Conservation (phyloP, 2,329 filamentous ascomycete genomes). For the Fusarium acutatum region DNA sequence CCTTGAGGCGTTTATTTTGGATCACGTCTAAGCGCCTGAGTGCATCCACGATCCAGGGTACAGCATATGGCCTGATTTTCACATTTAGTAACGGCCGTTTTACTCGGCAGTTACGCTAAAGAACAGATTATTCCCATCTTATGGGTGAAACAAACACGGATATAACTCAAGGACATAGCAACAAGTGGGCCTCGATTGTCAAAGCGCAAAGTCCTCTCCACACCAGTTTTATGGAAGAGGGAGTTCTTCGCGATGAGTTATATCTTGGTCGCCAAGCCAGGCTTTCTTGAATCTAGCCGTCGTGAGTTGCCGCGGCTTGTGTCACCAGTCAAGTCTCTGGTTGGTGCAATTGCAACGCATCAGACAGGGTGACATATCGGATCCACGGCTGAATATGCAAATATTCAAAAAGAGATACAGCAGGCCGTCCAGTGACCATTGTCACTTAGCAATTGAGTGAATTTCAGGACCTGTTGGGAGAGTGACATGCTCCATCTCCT, state of each 20-base stretch:
- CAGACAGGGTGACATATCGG: neutral
- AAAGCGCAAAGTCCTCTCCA: constrained; percentile 16
- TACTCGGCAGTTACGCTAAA: constrained; percentile 1
- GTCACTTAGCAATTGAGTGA: neutral
- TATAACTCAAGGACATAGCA: neutral
- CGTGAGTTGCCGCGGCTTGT: constrained; percentile 8
- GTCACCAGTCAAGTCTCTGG: neutral
- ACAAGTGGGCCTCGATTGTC: constrained; percentile 5
- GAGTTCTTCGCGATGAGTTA: neutral
- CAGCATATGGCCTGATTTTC: constrained; percentile 6
- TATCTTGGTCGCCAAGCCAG: neutral
- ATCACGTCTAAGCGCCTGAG: constrained; percentile 1
- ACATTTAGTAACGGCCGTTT: constrained; percentile 16
- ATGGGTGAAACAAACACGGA: constrained; percentile 1
- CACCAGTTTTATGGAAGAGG: neutral
- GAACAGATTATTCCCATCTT: constrained; percentile 1
- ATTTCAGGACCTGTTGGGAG: constrained; percentile 5
- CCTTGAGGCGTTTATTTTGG: neutral
- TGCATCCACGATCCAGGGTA: neutral
- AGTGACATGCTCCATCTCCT: neutral
- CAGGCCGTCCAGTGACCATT: neutral
- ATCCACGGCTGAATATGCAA: neutral
- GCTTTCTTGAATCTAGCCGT: neutral
- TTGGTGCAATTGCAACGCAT: neutral
- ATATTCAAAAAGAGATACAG: constrained; percentile 1